Conservation (phyloP, 1,139 yeast genomes). For the Geotrichum histeridarum region DNA sequence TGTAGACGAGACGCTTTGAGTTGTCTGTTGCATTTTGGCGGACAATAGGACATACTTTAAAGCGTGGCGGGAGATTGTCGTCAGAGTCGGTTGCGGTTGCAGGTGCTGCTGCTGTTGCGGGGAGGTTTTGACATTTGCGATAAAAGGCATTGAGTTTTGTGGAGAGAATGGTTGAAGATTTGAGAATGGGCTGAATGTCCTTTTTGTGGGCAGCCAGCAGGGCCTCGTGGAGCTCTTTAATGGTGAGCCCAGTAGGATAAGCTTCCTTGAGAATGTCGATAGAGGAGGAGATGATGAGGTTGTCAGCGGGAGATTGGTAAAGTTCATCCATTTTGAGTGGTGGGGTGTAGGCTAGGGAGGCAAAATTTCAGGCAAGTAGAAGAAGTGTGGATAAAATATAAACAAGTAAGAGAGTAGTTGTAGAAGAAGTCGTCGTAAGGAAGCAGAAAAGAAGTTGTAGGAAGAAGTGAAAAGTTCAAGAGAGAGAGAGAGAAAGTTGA, state of each 20-base stretch:
- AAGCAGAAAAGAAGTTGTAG: background rate
- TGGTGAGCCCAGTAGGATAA: constrained; percentile 32
- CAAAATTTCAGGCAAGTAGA: background rate
- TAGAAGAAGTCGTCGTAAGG: background rate
- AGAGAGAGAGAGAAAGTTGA: background rate
- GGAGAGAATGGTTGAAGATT: constrained; percentile 34
- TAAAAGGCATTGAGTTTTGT: constrained; percentile 35
- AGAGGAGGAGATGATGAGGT: constrained; percentile 5
- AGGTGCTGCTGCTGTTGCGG: background rate
- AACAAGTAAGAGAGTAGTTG: background rate
- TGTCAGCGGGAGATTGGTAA: constrained; percentile 4
- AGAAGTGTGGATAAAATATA: background rate
- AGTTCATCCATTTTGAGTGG: background rate
- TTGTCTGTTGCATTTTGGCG: constrained; percentile 7
- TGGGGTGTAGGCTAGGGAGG: background rate
- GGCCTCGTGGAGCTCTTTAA: constrained; percentile 31
- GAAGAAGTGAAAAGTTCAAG: background rate
- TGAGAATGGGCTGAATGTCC: constrained; percentile 22
- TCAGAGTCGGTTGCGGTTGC: constrained; percentile 20
- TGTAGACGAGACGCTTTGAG: constrained; percentile 9
- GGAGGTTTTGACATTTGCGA: constrained; percentile 29
- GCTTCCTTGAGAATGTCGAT: constrained; percentile 25
- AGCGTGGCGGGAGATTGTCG: constrained; percentile 1
- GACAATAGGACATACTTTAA: constrained; percentile 21
- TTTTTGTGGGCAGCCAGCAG: constrained; percentile 22